These are phyloP conservation scores for Polyporus tsugae DNA, from an alignment of 1,284 basidiomycete species.

Conservation along the genomic window DNA sequence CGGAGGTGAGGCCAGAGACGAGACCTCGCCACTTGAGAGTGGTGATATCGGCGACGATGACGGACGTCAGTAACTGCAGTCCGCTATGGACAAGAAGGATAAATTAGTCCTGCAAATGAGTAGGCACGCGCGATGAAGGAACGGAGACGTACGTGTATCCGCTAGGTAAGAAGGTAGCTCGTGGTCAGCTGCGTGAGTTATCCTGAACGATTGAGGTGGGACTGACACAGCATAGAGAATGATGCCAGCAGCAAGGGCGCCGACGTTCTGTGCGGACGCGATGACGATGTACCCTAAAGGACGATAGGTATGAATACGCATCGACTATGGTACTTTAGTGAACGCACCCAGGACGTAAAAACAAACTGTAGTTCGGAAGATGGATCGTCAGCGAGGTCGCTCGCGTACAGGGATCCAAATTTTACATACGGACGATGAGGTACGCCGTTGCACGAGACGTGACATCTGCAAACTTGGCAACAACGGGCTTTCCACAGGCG, in stretches of 20 bases:
- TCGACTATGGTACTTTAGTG: neutral
- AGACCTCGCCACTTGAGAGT: conserved; percentile 83
- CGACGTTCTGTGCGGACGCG: conserved; percentile 65
- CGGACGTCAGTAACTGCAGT: conserved; percentile 77
- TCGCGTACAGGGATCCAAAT: no score
- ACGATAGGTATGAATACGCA: neutral
- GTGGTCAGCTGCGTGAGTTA: neutral
- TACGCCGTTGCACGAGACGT: conserved; percentile 66
- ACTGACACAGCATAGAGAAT: conserved; percentile 63
- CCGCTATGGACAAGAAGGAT: conserved; percentile 46
- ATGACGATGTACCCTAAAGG: conserved; percentile 68
- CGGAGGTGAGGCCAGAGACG: conserved; percentile 66
- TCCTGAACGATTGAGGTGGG: neutral
- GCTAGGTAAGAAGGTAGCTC: conserved; percentile 39
- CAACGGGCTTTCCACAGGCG: conserved; percentile 79
- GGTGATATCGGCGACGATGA: conserved; percentile 84
- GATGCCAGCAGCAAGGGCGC: conserved; percentile 47
- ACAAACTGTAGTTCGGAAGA: conserved; percentile 46
- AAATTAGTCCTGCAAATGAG: neutral
- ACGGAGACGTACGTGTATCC: conserved; percentile 58
- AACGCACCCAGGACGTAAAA: conserved; percentile 61
- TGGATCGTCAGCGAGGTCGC: neutral
- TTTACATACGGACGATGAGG: conserved; percentile 68
- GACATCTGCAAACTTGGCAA: conserved; percentile 83
- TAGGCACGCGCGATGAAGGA: neutral